A percentile compares a stretch with the other conserved stretches of the same genome.
These are phyloP conservation scores for Fusarium papillatum DNA, from an alignment of 2,329 filamentous ascomycete species.

Conservation along the genomic window DNA sequence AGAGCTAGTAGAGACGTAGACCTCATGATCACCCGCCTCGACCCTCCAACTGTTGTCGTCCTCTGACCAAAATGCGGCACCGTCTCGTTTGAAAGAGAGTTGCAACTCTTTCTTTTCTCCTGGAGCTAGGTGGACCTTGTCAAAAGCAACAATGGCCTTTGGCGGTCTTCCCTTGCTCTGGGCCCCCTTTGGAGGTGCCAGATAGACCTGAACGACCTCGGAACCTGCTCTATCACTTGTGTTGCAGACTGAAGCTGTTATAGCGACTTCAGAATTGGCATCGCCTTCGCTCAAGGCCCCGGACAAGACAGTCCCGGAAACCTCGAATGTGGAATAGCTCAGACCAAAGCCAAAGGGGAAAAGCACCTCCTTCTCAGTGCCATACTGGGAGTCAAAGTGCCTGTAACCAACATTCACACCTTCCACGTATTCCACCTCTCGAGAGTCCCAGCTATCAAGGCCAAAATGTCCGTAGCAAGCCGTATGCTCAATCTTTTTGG, in stretches of 20 bases:
- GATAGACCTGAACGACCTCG: not conserved
- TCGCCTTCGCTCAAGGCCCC: not conserved
- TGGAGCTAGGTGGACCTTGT: not conserved
- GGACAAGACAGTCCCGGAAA: not conserved
- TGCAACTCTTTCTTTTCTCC: not conserved
- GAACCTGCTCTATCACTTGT: not conserved
- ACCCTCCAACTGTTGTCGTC: not conserved
- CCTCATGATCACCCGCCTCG: not conserved
- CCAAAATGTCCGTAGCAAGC: not conserved
- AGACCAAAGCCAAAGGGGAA: not conserved
- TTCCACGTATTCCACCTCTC: not conserved
- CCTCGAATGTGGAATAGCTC: not conserved
- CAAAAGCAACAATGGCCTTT: not conserved
- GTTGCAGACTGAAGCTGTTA: not conserved
- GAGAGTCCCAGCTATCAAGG: not conserved
- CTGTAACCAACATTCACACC: not conserved
- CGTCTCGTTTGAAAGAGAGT: not conserved
- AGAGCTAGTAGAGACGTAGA: not conserved
- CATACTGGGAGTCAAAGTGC: not conserved
- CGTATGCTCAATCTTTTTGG: not conserved
- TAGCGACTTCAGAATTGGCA: not conserved
- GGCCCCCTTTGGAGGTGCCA: not conserved
- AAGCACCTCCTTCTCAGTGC: not conserved
- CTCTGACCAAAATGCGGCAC: not conserved
- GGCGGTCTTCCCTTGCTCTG: not conserved